phyloP scores from a whole-genome alignment of 305 asterid species.

The Plantago rigida region DNA sequence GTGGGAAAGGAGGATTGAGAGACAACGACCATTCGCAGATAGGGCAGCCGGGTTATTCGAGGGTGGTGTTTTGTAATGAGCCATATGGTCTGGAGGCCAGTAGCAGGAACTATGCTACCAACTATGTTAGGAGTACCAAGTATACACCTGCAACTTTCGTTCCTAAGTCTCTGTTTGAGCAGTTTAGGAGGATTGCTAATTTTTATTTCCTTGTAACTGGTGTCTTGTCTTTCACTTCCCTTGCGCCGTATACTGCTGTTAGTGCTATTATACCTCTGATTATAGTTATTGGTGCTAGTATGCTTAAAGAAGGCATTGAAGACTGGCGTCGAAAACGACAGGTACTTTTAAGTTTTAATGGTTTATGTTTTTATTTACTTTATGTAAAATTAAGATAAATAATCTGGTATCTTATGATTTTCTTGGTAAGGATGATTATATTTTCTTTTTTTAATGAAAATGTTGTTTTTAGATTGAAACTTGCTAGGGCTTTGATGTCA shows the following conservation, averaged over 20 bases:
- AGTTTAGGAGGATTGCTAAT: slow-evolving; percentile 90
- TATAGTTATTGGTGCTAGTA: slow-evolving; percentile 63
- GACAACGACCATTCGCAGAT: slow-evolving; percentile 66
- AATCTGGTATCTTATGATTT: not conserved
- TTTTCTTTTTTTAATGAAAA: too few species aligned
- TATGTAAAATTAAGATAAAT: not conserved
- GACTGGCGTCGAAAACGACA: slow-evolving; percentile 63
- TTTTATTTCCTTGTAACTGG: slow-evolving; percentile 74
- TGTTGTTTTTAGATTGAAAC: too few species aligned
- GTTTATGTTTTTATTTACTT: not conserved
- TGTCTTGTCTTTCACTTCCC: slow-evolving; percentile 52
- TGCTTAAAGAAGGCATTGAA: slow-evolving; percentile 75
- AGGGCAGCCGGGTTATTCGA: slow-evolving; percentile 83
- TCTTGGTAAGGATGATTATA: too few species aligned
- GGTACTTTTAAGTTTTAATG: slow-evolving; percentile 35
- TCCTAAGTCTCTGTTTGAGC: slow-evolving; percentile 83
- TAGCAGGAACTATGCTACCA: slow-evolving; percentile 38
- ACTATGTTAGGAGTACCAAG: slow-evolving; percentile 74
- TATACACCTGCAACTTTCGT: slow-evolving; percentile 73
- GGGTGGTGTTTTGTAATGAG: slow-evolving; percentile 74
- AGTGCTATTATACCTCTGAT: slow-evolving; percentile 66
- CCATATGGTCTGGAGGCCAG: slow-evolving; percentile 40
- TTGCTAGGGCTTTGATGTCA: too few species aligned
- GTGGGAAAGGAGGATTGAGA: slow-evolving; percentile 43
- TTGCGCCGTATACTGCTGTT: slow-evolving; percentile 63